These are phyloP conservation scores for Saccharomyces paradoxus DNA, from an alignment of 805 yeast genomes.

Conservation along the genomic window DNA sequence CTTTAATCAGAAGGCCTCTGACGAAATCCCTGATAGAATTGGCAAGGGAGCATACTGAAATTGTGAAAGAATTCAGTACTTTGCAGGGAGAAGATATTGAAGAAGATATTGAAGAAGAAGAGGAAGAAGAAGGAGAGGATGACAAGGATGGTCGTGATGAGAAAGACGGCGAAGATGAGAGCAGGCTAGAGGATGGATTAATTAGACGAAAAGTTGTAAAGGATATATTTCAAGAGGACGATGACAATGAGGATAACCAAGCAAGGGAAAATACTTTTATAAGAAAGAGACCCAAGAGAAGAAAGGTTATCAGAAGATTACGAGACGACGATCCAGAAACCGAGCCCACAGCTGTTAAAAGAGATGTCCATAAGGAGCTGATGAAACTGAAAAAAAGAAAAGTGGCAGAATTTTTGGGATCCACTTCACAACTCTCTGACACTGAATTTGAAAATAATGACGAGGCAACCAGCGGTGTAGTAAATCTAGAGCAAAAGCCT, in stretches of 20 bases:
- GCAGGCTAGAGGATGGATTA: background rate
- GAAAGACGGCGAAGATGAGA: conserved; percentile 11
- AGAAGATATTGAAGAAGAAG: conserved; percentile 7
- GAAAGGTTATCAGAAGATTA: conserved; percentile 10
- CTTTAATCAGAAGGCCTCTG: conserved; percentile 22
- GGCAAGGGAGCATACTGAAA: conserved; percentile 25
- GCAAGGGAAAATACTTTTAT: conserved; percentile 1
- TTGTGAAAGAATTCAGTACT: conserved; percentile 14
- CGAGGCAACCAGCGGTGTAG: conserved; percentile 7
- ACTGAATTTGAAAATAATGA: conserved; percentile 1
- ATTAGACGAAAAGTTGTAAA: conserved; percentile 1
- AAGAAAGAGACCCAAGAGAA: conserved; percentile 3
- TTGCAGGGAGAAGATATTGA: conserved; percentile 12
- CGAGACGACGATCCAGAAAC: conserved; percentile 1
- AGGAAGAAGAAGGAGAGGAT: conserved; percentile 8
- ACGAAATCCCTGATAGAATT: conserved; percentile 20
- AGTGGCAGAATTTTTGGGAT: conserved; percentile 12
- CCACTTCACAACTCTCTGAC: background rate
- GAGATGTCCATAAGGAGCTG: conserved; percentile 20
- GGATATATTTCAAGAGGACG: conserved; percentile 11
- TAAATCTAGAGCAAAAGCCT: conserved; percentile 1
- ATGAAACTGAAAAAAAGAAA: conserved; percentile 20
- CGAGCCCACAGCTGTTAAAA: conserved; percentile 2
- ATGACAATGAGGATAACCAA: conserved; percentile 13
- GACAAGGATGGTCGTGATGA: conserved; percentile 9